phyloP scores from a whole-genome alignment of 257 asterid species.

The Lavandula angustifolia region DNA sequence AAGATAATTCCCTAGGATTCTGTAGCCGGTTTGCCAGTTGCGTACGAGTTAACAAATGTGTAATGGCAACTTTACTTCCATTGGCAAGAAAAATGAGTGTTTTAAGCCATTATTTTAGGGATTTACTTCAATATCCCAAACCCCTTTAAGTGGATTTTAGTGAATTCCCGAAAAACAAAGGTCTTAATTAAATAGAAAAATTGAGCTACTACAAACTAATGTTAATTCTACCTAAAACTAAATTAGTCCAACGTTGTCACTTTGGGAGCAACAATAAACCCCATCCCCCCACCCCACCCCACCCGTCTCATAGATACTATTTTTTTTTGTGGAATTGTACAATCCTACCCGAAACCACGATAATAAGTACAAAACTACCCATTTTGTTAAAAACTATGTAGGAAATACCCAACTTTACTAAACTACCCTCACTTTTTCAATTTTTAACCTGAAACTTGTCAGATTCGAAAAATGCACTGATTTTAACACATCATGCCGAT shows the following conservation, averaged over 20 bases:
- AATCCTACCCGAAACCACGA: too few relatives aligned
- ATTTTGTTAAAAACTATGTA: too few relatives aligned
- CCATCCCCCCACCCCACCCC: too few relatives aligned
- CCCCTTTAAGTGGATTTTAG: conserved; percentile 28
- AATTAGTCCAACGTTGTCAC: conserved; percentile 25
- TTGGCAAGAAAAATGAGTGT: conserved; percentile 33
- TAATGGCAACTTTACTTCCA: conserved; percentile 41
- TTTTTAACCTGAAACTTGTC: too few relatives aligned
- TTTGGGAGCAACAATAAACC: too few relatives aligned
- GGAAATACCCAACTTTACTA: too few relatives aligned
- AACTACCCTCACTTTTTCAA: too few relatives aligned
- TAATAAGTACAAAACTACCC: too few relatives aligned
- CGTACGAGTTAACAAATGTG: conserved; percentile 24
- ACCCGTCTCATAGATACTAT: too few relatives aligned
- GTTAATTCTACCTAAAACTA: not conserved
- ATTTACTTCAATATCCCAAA: conserved; percentile 40
- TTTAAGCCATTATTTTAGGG: conserved; percentile 40
- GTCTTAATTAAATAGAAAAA: conserved; percentile 10
- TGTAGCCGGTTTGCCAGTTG: not conserved
- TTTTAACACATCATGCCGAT: too few relatives aligned
- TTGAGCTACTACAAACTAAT: not conserved
- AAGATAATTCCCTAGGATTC: not conserved
- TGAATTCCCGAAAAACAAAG: conserved; percentile 29
- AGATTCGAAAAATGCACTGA: too few relatives aligned
- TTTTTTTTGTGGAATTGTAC: too few relatives aligned